Evolutionary conservation across 2,329 filamentous ascomycete species (phyloP), one percentile per base, ranked within the genome.

Genomic region (Simplicillium aogashimaense): DNA sequence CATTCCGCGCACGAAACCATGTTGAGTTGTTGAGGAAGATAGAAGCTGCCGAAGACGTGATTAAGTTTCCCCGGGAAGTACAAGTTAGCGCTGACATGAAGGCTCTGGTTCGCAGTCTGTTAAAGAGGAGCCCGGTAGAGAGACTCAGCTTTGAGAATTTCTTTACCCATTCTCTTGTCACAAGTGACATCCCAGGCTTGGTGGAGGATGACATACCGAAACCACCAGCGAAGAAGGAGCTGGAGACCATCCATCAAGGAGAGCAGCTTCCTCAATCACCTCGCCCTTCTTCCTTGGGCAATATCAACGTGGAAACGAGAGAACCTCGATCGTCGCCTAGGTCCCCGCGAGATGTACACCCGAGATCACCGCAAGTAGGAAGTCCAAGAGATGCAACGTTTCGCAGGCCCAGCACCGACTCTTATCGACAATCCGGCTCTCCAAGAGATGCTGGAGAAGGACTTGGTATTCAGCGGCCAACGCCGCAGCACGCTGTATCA

Each of bases 1-100:
- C 92, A 0, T 98, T 97, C 63, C 76, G 87, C 48, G 92, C 92
- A 28, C 79, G 78, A 41, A 97, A 98, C 56, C 92, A 98, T 55
- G 89, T 98, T 32, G 92, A 98, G 58, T 68, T 98, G 29, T 72
- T 97, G 34, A 79, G 86, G 45, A 92, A 85, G 65, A 98, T 98
- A 48, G 90, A 97, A 59, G 82, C 82, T 44, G 81, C 83, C 14
- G 83, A 94, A 47, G 90, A 97, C 56, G 70, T 77, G 46, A 94
- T 97, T 60, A 79, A 74, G 47, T 97, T 97, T 50, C 78, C 83
- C 0, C 76, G 78, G 50, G 84, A 88, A 37, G 74, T 78, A 28
- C 67, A 75, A 37, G 76, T 86, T 44, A 90, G 78, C 48, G 64
- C 80, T 36, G 82, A 84, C 9, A 78, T 95, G 64, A 95, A 94